Evolutionary conservation across 2,329 filamentous ascomycete species (phyloP), one percentile per base, ranked within the genome.

Genomic region (Penicillium janthinellum): DNA sequence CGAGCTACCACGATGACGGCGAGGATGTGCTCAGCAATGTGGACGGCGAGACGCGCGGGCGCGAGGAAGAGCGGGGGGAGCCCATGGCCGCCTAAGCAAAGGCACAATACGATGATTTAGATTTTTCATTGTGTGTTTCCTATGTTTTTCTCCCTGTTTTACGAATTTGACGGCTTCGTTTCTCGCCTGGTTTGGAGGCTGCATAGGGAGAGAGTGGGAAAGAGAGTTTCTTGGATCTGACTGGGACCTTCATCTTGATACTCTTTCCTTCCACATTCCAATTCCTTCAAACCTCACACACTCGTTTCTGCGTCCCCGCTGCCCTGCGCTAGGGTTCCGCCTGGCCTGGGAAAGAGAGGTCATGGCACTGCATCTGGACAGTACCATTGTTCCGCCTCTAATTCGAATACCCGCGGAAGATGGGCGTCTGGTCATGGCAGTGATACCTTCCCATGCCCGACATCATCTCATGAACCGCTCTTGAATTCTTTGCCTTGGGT

Each of bases 1-100:
- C 78, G 25, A 73, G 70, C 64, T 81, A 82, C 44, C 15, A 45
- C 12, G 78, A 79, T 17, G 79, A 77, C n/a, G 78, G 76, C 8
- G 75, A 77, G 35, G 75, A 77, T 28, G 68, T 63, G n/a, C 66
- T 64, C 50, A 75, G 73, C 67, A 67, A 67, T 31, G 50, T 71
- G 14, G 71, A 75, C 6, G 74, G 70, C 12, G 74, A 75, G 61
- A 50, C 61, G 34, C 69, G 75, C 52, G 74, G 76, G 51, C 72
- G 76, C 28, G 71, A 75, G 61, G 73, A 75, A 54, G 75, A 74
- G 61, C 67, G 73, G 45, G 73, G 73, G 45, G 73, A 71, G 56
- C 67, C 71, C 28, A 66, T 73, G n/a, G 61, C 64, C 28, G 67
- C 56, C 38, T 66, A 67, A 61, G 48, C 17, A 20, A 47, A 59